Evolutionary conservation across 108 stramenopile species (phyloP).

Genomic region (Discostella stelligeroides): DNA sequence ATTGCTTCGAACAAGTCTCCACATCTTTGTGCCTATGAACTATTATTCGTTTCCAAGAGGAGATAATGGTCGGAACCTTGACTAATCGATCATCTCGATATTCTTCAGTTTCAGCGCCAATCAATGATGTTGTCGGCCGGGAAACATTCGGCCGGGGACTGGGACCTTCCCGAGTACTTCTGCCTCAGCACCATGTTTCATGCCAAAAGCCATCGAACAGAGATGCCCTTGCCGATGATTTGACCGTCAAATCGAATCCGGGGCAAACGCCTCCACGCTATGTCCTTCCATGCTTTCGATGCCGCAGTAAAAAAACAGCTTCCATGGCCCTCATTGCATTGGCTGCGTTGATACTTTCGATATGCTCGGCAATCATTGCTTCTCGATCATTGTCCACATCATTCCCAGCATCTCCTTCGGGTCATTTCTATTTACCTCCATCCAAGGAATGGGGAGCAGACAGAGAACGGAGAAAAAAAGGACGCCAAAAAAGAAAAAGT

Average conservation of each 20-base stretch:
- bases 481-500: constrained; percentile 4
- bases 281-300: constrained; percentile 46
- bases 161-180: too few relatives aligned
- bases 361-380: constrained; percentile 32
- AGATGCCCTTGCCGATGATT: constrained; percentile 19
- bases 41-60: too few relatives aligned
- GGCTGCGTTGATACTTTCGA: constrained; percentile 29
- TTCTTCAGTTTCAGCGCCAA: constrained; percentile 13
- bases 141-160: too few relatives aligned
- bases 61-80: neutral
- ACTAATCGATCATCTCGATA: constrained; percentile 13
- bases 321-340: constrained; percentile 18
- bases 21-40: too few relatives aligned
- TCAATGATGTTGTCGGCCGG: neutral
- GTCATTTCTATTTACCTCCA: constrained; percentile 29
- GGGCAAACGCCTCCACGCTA: constrained; percentile 15
- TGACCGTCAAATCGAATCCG: constrained; percentile 19
- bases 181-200: neutral
- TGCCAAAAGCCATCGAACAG: neutral
- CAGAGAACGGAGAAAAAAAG: constrained; percentile 26
- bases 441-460: constrained; percentile 48
- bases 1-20: too few relatives aligned
- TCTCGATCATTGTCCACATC: constrained; percentile 23
- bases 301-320: constrained; percentile 22
- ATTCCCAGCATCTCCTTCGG: constrained; percentile 12